These are phyloP conservation scores for Candida insectorum DNA, from an alignment of 805 yeast genomes.

Conservation along the genomic window DNA sequence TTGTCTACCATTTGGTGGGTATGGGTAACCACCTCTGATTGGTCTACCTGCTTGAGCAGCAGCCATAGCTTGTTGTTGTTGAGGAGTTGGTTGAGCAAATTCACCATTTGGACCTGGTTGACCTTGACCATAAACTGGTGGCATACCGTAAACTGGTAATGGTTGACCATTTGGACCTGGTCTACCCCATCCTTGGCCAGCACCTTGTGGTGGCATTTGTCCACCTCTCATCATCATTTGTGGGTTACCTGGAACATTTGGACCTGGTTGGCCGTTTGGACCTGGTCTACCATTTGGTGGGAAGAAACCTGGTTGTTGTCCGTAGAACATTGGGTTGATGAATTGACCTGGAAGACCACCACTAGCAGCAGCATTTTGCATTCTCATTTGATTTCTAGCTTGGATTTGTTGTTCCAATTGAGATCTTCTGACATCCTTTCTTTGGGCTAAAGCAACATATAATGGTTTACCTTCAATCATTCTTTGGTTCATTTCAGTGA, in stretches of 20 bases:
- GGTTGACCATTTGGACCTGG: constrained; percentile 85
- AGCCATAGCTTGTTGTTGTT: constrained; percentile 22
- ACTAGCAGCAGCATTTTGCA: constrained; percentile 89
- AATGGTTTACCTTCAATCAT: constrained; percentile 94
- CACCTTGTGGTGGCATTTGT: constrained; percentile 63
- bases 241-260: constrained; percentile 67
- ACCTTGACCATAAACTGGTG: constrained; percentile 57
- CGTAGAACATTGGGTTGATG: constrained; percentile 82
- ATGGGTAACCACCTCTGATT: constrained; percentile 58
- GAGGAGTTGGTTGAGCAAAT: constrained; percentile 46
- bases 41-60: constrained; percentile 33
- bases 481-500: constrained; percentile 97
- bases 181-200: constrained; percentile 44
- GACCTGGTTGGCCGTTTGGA: constrained; percentile 4
- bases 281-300: constrained; percentile 58
- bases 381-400: constrained; percentile 97
- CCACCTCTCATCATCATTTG: constrained; percentile 70
- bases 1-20: constrained; percentile 47
- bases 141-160: constrained; percentile 76
- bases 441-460: constrained; percentile 98
- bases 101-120: constrained; percentile 59
- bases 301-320: constrained; percentile 79
- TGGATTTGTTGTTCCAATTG: constrained; percentile 97
- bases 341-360: constrained; percentile 85
- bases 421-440: constrained; percentile 95